These are phyloP conservation scores for Tricholomella constricta DNA, from an alignment of 768 basidiomycete species.

Conservation along the genomic window DNA sequence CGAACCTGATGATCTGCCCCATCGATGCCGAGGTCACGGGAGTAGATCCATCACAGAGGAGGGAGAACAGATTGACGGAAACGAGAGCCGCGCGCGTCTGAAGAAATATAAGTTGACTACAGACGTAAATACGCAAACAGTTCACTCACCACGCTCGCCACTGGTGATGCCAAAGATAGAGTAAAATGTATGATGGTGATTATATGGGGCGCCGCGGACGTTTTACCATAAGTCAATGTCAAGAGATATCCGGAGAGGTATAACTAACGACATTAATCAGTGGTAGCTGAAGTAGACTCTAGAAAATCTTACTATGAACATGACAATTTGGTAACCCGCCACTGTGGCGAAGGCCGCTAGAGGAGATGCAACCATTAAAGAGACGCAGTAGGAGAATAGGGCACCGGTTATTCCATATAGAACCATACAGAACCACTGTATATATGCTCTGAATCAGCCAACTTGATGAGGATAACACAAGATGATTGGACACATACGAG, in stretches of 20 bases:
- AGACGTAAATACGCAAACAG: neutral
- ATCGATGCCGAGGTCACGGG: slow-evolving; percentile 48
- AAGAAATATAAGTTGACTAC: neutral
- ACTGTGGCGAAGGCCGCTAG: slow-evolving; percentile 73
- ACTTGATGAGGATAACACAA: neutral
- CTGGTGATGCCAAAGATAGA: slow-evolving; percentile 65
- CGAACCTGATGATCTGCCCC: slow-evolving; percentile 59
- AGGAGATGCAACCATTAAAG: slow-evolving; percentile 62
- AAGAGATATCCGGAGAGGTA: slow-evolving; percentile 71
- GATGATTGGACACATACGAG: slow-evolving; percentile 40
- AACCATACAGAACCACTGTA: slow-evolving; percentile 70
- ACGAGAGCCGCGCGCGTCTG: slow-evolving; percentile 71
- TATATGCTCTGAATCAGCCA: neutral
- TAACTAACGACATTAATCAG: slow-evolving; percentile 37
- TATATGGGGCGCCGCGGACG: slow-evolving; percentile 49
- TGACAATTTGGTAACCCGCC: slow-evolving; percentile 72
- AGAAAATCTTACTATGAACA: slow-evolving; percentile 58
- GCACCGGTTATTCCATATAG: slow-evolving; percentile 71
- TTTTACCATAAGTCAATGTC: slow-evolving; percentile 71
- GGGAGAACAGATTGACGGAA: slow-evolving; percentile 76
- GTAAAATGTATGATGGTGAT: slow-evolving; percentile 74
- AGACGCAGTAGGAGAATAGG: slow-evolving; percentile 68
- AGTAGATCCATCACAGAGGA: slow-evolving; percentile 63
- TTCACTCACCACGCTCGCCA: slow-evolving; percentile 63
- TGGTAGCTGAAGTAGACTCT: neutral